Evolutionary conservation across 2,329 filamentous ascomycete species (phyloP).

Genomic region (Shiraia bambusicola): DNA sequence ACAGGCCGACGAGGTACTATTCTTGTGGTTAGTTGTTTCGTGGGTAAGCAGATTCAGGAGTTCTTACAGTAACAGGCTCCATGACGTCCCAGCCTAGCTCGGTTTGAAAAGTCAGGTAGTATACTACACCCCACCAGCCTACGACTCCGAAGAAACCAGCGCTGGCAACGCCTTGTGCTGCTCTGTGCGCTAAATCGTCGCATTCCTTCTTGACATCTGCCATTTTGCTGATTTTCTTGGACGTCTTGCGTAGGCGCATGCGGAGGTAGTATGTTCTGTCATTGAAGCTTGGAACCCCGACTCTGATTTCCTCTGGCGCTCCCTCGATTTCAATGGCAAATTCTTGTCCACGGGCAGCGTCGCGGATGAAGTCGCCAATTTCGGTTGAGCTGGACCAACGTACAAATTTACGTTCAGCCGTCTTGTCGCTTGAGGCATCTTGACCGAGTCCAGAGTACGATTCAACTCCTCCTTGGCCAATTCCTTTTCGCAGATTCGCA

Average conservation of each 20-base stretch:
- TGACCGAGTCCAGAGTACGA: slow-evolving; percentile 71
- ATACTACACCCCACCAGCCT: slow-evolving; percentile 81
- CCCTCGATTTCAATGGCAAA: slow-evolving; percentile 85
- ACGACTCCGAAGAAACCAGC: slow-evolving; percentile 73
- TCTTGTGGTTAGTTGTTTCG: slow-evolving; percentile 1
- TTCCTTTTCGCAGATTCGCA: slow-evolving; percentile 48
- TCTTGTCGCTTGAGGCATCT: slow-evolving; percentile 49
- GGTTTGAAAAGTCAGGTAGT: slow-evolving; percentile 67
- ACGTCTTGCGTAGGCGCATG: slow-evolving; percentile 71
- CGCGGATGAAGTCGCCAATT: slow-evolving; percentile 90
- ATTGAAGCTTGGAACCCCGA: slow-evolving; percentile 82
- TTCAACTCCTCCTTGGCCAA: slow-evolving; percentile 63
- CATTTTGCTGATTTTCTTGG: slow-evolving; percentile 66
- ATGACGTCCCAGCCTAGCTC: slow-evolving; percentile 87
- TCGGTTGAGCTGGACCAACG: slow-evolving; percentile 88
- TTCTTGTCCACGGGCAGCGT: slow-evolving; percentile 80
- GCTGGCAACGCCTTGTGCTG: slow-evolving; percentile 76
- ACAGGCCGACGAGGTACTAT: slow-evolving; percentile 77
- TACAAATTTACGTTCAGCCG: slow-evolving; percentile 66
- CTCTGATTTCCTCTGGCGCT: slow-evolving; percentile 64
- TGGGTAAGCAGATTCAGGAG: not conserved
- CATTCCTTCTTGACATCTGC: slow-evolving; percentile 78
- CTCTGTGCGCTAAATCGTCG: slow-evolving; percentile 72
- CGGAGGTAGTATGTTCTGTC: slow-evolving; percentile 90
- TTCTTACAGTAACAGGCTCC: slow-evolving; percentile 71